Evolutionary conservation across 2,329 filamentous ascomycete species (phyloP), one percentile per base, ranked within the genome.

Genomic region (Dactylonectria estremocensis): DNA sequence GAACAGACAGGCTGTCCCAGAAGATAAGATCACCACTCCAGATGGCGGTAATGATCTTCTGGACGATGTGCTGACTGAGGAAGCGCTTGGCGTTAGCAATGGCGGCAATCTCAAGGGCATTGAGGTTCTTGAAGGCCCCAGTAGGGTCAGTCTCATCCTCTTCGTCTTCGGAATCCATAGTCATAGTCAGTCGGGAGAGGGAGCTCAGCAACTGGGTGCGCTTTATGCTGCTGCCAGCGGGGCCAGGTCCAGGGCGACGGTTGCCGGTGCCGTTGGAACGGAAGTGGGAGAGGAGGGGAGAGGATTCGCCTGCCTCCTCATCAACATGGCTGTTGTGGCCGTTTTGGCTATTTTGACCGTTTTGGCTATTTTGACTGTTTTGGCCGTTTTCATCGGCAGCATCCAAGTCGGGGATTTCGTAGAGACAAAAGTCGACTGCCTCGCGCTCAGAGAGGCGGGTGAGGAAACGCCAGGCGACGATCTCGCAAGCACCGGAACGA

Each of bases 21-120:
- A 97, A 96, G 43, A 95, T 89, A 67, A 97, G 94, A 71, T 95
- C 91, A 52, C 94, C 94, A 69, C 91, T 90, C 94, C 94, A 97
- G 61, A 97, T 93, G 55, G 92, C 92, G 52, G 92, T 92, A 69
- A 97, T 89, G 71, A 97, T 92, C 75, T 92, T 93, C 77, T 97
- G 94, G 11, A 97, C 92, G 3, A 93, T 89, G 67, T 88, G 87
- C 79, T 97, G 94, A 76, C 91, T 92, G 40, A 97, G 86, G 73
- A 97, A 97, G 52, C 92, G 92, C 82, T 97, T 97, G 33, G 93
- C 93, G 66, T 93, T 88, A 13, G 92, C 92, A 20, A 97, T 90
- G 52, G 92, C 91, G 28, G 94, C 94, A 75, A 97, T 95, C 78
- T 97, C 94, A 16, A 98, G 86, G 2, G 94, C 94, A 78, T 96